Evolutionary conservation across 2,329 filamentous ascomycete species (phyloP).

Genomic region (Neofusicoccum ribis): DNA sequence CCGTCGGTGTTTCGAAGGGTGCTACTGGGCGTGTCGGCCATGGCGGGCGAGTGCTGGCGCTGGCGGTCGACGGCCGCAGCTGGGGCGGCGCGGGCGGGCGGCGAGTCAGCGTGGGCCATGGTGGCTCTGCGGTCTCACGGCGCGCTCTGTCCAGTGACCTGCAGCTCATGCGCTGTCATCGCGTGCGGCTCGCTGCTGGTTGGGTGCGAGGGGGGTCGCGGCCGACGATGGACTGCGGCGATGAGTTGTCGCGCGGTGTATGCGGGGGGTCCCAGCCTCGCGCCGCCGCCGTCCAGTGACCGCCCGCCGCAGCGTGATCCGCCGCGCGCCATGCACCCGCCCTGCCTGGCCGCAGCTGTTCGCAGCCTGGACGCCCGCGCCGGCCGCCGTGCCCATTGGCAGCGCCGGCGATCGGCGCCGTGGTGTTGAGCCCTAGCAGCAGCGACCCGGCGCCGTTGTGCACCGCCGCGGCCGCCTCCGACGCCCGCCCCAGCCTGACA

Average conservation of each 20-base stretch:
- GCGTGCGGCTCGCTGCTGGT: conserved; percentile 16
- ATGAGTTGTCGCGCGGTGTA: conserved; percentile 14
- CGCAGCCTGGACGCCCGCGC: neutral
- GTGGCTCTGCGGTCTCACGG: conserved; percentile 3
- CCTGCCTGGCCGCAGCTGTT: neutral
- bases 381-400: neutral
- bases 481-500: neutral
- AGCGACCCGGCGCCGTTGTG: neutral
- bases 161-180: conserved; percentile 15
- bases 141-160: conserved; percentile 13
- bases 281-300: neutral
- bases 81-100: neutral
- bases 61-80: neutral
- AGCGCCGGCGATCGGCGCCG: neutral
- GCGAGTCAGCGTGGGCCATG: conserved; percentile 15
- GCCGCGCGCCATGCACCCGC: conserved; percentile 7
- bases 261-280: neutral
- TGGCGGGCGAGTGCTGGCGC: neutral
- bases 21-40: neutral
- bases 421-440: conserved; percentile 6
- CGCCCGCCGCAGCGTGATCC: conserved; percentile 8
- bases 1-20: conserved; percentile 4
- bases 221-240: neutral
- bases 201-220: neutral
- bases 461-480: neutral